Conservation (phyloP, 257 asterid genomes). For the Marsdenia floribunda region DNA sequence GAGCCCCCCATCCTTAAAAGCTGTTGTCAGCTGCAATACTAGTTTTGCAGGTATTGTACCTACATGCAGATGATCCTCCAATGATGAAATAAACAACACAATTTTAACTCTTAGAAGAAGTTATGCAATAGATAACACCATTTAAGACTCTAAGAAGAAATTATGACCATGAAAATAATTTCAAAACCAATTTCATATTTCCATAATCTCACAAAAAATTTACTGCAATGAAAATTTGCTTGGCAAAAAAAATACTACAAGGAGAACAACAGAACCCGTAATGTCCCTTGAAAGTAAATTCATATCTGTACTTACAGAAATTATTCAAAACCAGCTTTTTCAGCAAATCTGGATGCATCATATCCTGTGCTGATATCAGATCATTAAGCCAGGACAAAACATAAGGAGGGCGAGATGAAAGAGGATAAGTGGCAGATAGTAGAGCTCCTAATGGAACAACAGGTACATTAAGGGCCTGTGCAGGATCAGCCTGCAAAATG, state of each 20-base stretch:
- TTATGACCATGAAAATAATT: neutral
- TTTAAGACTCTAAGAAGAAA: neutral
- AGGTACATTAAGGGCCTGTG: conserved; percentile 93
- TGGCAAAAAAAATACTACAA: neutral
- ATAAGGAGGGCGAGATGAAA: conserved; percentile 84
- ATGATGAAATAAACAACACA: neutral
- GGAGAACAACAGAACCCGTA: neutral
- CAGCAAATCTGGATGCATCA: conserved; percentile 94
- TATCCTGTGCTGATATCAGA: conserved; percentile 85
- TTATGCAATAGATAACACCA: neutral
- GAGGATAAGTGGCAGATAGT: conserved; percentile 87
- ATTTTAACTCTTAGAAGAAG: neutral
- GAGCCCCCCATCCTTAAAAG: conserved; percentile 88
- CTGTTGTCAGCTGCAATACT: conserved; percentile 71
- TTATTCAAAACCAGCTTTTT: conserved; percentile 85
- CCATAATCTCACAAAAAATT: neutral
- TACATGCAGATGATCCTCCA: conserved; percentile 20
- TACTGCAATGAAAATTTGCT: neutral
- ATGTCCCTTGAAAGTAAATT: neutral
- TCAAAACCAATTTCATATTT: neutral
- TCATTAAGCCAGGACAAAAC: conserved; percentile 85
- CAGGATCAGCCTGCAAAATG: conserved; percentile 86
- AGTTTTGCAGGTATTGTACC: conserved; percentile 93
- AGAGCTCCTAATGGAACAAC: conserved; percentile 93
- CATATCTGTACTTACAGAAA: conserved; percentile 59